Percentiles rank a stretch among this genome's conserved stretches.
Conservation (phyloP, 495 filamentous ascomycete species). For the Talaromyces adpressus region DNA sequence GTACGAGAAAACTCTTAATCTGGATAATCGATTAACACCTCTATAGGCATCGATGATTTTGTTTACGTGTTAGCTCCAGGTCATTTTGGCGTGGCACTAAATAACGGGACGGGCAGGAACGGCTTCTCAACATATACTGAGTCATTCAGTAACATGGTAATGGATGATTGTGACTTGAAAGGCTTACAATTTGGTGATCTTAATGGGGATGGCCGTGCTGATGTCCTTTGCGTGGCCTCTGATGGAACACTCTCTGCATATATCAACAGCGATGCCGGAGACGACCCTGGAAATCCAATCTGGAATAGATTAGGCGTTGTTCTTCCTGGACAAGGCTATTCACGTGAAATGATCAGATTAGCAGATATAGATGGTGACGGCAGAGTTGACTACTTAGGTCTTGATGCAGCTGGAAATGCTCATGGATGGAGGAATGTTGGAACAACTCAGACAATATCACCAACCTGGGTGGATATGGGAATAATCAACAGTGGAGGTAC, state of each 20-base stretch:
- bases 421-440: conserved; percentile 1
- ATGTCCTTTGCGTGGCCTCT: conserved; percentile 11
- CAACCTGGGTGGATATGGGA: conserved; percentile 13
- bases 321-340: not conserved
- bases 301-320: not conserved
- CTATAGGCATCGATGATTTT: not conserved
- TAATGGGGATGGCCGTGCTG: not conserved
- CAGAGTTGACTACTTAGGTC: conserved; percentile 13
- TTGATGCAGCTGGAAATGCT: conserved; percentile 8
- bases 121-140: not conserved
- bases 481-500: conserved; percentile 14
- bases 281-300: not conserved
- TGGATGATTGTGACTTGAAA: not conserved
- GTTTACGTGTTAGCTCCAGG: not conserved
- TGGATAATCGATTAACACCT: not conserved
- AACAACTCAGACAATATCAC: conserved; percentile 11
- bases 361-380: conserved; percentile 26
- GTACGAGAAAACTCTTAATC: not conserved
- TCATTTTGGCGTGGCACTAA: not conserved
- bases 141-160: not conserved
- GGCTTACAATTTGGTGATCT: not conserved
- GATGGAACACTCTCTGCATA: conserved; percentile 11
- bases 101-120: not conserved
- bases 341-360: conserved; percentile 10
- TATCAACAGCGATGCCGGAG: not conserved